Percentiles rank a stretch among this genome's conserved stretches.
Conservation (phyloP, 2,329 filamentous ascomycete species). For the Dendrostoma leiphaemia region DNA sequence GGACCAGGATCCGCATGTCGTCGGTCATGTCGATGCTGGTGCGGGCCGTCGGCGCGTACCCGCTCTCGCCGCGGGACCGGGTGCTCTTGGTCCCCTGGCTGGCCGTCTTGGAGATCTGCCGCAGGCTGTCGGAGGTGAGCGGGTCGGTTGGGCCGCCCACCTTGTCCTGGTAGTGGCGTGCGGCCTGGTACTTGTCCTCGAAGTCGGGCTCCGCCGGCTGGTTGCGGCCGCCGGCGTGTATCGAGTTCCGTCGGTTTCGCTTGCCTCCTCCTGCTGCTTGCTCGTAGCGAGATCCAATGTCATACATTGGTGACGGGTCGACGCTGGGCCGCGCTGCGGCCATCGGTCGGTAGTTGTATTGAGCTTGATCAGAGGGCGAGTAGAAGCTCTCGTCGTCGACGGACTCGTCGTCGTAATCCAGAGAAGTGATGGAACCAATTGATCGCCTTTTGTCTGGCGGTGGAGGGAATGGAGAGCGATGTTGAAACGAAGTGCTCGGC, state of each 20-base stretch:
- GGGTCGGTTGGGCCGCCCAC: constrained; percentile 42
- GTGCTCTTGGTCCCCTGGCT: constrained; percentile 59
- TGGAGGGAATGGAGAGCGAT: constrained; percentile 27
- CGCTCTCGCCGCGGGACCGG: constrained; percentile 61
- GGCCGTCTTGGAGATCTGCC: constrained; percentile 48
- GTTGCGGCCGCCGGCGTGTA: constrained; percentile 31
- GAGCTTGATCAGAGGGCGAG: constrained; percentile 28
- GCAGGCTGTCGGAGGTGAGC: constrained; percentile 56
- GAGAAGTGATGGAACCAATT: constrained; percentile 24
- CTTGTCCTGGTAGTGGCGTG: constrained; percentile 51
- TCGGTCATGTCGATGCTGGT: constrained; percentile 49
- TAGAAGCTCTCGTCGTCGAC: constrained; percentile 36
- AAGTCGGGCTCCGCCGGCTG: constrained; percentile 25
- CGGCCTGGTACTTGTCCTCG: constrained; percentile 42
- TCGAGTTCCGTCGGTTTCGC: constrained; percentile 37
- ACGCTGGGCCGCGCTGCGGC: constrained; percentile 30
- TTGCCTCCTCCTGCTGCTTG: constrained; percentile 32
- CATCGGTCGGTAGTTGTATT: constrained; percentile 29
- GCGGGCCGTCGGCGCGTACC: constrained; percentile 59
- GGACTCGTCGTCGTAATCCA: constrained; percentile 36
- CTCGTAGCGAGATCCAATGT: constrained; percentile 37
- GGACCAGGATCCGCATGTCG: constrained; percentile 61
- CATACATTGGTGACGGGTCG: constrained; percentile 36
- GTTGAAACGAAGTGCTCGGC: constrained; percentile 32
- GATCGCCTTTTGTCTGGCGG: constrained; percentile 25